phyloP scores from a whole-genome alignment of 2,329 filamentous ascomycete species.

The Paecilomyces sp. region DNA sequence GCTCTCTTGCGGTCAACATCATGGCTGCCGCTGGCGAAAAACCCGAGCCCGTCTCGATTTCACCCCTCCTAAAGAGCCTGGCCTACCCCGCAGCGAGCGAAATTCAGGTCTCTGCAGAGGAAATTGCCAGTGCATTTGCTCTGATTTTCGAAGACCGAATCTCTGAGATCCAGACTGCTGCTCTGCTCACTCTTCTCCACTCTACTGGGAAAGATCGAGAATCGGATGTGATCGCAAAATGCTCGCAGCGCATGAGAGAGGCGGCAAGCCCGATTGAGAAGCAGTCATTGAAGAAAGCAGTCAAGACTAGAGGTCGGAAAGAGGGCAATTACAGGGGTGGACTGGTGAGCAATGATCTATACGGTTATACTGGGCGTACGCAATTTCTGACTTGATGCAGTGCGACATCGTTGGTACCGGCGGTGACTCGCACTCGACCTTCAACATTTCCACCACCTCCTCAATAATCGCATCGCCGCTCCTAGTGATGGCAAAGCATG shows the following conservation, averaged over 20 bases:
- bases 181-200: slow-evolving; percentile 83
- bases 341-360: slow-evolving; percentile 54
- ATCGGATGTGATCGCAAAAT: slow-evolving; percentile 78
- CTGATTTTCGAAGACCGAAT: slow-evolving; percentile 87
- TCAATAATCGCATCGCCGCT: slow-evolving; percentile 85
- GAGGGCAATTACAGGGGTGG: slow-evolving; percentile 76
- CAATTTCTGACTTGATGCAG: slow-evolving; percentile 26
- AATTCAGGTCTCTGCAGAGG: slow-evolving; percentile 58
- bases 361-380: not conserved
- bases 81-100: slow-evolving; percentile 38
- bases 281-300: slow-evolving; percentile 51
- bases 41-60: slow-evolving; percentile 37
- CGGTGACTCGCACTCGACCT: slow-evolving; percentile 93
- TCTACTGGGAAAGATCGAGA: slow-evolving; percentile 81
- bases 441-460: slow-evolving; percentile 94
- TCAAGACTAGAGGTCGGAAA: slow-evolving; percentile 53
- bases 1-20: not conserved
- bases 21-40: slow-evolving; percentile 21
- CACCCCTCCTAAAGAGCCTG: slow-evolving; percentile 41
- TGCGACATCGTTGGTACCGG: slow-evolving; percentile 97
- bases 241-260: slow-evolving; percentile 74
- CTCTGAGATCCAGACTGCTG: slow-evolving; percentile 79
- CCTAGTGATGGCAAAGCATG: slow-evolving; percentile 86
- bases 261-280: slow-evolving; percentile 69
- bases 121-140: slow-evolving; percentile 85